Conservation (phyloP, 352 stramenopile species). For the Phytophthora niederhauseri region DNA sequence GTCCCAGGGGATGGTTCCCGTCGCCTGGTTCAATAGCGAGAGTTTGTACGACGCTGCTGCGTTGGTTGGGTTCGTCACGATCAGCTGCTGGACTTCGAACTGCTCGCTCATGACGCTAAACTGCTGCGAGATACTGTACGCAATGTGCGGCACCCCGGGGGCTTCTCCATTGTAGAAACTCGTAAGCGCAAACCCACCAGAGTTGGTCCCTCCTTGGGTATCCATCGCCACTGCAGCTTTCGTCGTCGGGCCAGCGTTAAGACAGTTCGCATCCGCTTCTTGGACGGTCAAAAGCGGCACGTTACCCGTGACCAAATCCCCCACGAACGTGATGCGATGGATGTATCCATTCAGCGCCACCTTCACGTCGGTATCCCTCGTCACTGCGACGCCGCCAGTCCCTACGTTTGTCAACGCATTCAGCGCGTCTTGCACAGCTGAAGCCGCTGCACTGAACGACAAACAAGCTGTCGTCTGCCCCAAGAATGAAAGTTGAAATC, state of each 20-base stretch:
- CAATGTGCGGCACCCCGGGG: conserved; percentile 40
- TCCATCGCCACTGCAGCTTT: conserved; percentile 26
- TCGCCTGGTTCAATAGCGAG: conserved; percentile 41
- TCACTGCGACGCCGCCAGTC: conserved; percentile 52
- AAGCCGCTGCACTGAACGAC: conserved; percentile 32
- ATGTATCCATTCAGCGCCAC: conserved; percentile 58
- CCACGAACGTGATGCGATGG: conserved; percentile 74
- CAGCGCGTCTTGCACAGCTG: conserved; percentile 37
- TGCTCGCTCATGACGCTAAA: conserved; percentile 70
- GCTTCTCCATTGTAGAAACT: conserved; percentile 62
- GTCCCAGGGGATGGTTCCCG: conserved; percentile 61
- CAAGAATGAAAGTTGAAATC: conserved; percentile 63
- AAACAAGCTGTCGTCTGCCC: conserved; percentile 48
- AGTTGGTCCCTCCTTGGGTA: conserved; percentile 32
- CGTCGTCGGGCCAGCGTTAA: conserved; percentile 11
- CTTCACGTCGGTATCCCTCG: conserved; percentile 40
- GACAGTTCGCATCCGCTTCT: conserved; percentile 12
- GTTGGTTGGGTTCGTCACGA: conserved; percentile 49
- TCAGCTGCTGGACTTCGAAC: conserved; percentile 67
- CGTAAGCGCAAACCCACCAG: conserved; percentile 51
- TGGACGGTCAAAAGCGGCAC: conserved; percentile 37
- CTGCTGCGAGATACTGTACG: conserved; percentile 59
- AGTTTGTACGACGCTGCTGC: conserved; percentile 36
- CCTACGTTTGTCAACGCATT: conserved; percentile 41
- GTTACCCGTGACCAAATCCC: conserved; percentile 59